A percentile compares a stretch with the other conserved stretches of the same genome.
These are phyloP conservation scores for Abortiporus biennis DNA, from an alignment of 1,284 basidiomycete species.

Conservation along the genomic window DNA sequence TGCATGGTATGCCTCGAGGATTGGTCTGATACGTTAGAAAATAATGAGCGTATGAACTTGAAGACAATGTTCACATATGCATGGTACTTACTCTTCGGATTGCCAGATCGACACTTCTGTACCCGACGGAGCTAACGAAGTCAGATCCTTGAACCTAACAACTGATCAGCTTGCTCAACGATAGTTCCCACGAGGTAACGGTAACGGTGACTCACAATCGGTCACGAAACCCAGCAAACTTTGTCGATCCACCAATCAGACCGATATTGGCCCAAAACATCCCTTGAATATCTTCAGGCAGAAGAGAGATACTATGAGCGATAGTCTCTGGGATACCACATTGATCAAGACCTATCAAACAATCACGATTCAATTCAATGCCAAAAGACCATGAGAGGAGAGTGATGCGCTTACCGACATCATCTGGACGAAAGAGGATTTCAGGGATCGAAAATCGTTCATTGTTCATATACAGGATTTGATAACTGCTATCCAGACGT, in stretches of 20 bases:
- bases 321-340: slow-evolving; percentile 74
- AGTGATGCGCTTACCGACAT: slow-evolving; percentile 79
- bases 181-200: no score
- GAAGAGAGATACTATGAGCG: slow-evolving; percentile 63
- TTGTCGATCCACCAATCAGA: slow-evolving; percentile 79
- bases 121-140: no score
- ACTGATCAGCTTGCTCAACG: no score
- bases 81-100: slow-evolving; percentile 63
- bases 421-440: slow-evolving; percentile 81
- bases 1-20: slow-evolving; percentile 66
- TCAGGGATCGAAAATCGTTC: slow-evolving; percentile 90
- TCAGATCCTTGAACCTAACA: no score
- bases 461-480: slow-evolving; percentile 82
- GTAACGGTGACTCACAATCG: slow-evolving; percentile 82
- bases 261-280: slow-evolving; percentile 95
- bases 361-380: no score
- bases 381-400: no score
- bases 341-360: slow-evolving; percentile 76
- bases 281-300: slow-evolving; percentile 77
- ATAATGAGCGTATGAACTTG: not conserved
- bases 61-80: no score
- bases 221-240: slow-evolving; percentile 67
- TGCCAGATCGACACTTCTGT: slow-evolving; percentile 69
- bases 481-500: slow-evolving; percentile 55
- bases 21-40: slow-evolving; percentile 43